A percentile compares a stretch with the other conserved stretches of the same genome.
These are phyloP conservation scores for Calocybe indica DNA, from an alignment of 768 basidiomycete genomes.

Conservation along the genomic window DNA sequence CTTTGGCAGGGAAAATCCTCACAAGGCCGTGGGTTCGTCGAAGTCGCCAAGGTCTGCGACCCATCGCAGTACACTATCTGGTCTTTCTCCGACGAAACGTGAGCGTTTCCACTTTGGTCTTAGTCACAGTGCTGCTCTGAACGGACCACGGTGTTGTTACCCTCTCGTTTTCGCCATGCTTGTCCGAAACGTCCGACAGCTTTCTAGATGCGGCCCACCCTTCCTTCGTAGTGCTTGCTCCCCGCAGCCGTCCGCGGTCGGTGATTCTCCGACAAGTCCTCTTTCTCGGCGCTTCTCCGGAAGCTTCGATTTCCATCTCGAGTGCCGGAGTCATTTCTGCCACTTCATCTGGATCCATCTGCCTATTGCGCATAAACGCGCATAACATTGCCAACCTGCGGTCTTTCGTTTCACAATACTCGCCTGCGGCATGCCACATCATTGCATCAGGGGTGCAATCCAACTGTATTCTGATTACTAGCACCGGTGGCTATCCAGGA, in stretches of 20 bases:
- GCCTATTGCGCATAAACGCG: slow-evolving; percentile 17
- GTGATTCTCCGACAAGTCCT: slow-evolving; percentile 19
- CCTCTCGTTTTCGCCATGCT: no score
- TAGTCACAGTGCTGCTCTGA: not conserved
- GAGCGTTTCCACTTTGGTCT: slow-evolving; percentile 1
- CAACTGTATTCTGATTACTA: no score
- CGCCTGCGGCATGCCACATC: slow-evolving; percentile 1
- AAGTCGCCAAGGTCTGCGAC: slow-evolving; percentile 14
- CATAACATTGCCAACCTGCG: slow-evolving; percentile 4
- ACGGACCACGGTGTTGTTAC: not conserved
- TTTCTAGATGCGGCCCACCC: slow-evolving; percentile 16
- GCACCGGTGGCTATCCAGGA: no score
- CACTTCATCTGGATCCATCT: slow-evolving; percentile 22
- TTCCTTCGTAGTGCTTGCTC: slow-evolving; percentile 25
- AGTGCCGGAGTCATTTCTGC: slow-evolving; percentile 16
- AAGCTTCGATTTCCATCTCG: slow-evolving; percentile 18
- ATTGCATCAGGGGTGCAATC: no score
- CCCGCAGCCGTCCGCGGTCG: slow-evolving; percentile 12
- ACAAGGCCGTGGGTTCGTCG: slow-evolving; percentile 1
- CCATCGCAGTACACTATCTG: slow-evolving; percentile 18
- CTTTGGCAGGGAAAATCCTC: slow-evolving; percentile 4
- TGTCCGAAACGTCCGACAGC: slow-evolving; percentile 1
- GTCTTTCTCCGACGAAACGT: slow-evolving; percentile 16
- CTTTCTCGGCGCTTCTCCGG: slow-evolving; percentile 22
- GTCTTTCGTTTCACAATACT: slow-evolving; percentile 10